Conservation (phyloP, 495 filamentous ascomycete genomes). For the Trichoderma orchidacearum region DNA sequence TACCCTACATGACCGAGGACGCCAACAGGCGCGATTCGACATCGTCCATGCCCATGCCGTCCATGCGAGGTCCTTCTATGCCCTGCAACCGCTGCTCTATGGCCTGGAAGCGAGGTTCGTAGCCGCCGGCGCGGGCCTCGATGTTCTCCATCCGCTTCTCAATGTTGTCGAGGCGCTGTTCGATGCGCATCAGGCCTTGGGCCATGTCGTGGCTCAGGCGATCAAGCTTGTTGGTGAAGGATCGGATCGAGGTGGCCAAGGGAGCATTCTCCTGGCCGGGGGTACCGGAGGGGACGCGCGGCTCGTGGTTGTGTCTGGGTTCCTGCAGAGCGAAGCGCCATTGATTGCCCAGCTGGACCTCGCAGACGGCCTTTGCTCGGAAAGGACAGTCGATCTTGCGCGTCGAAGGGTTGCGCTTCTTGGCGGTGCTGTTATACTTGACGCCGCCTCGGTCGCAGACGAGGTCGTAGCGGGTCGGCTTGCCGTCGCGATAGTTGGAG, state of each 20-base stretch:
- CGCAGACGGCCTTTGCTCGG: conserved; percentile 37
- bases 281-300: conserved; percentile 23
- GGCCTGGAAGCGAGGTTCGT: conserved; percentile 7
- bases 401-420: conserved; percentile 38
- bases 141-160: conserved; percentile 24
- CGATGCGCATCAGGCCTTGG: conserved; percentile 21
- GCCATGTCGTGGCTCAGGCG: conserved; percentile 28
- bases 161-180: conserved; percentile 28
- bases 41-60: conserved; percentile 31
- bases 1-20: conserved; percentile 1
- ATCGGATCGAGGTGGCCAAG: conserved; percentile 29
- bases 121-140: conserved; percentile 21
- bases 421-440: conserved; percentile 38
- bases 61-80: conserved; percentile 13
- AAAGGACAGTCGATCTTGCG: conserved; percentile 39
- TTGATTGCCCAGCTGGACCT: conserved; percentile 34
- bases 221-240: conserved; percentile 32
- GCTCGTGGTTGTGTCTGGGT: conserved; percentile 33
- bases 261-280: conserved; percentile 31
- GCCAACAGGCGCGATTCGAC: conserved; percentile 21
- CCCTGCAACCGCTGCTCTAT: conserved; percentile 22
- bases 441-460: conserved; percentile 39
- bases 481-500: conserved; percentile 36
- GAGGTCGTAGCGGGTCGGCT: conserved; percentile 35
- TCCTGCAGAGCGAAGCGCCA: conserved; percentile 36